Base-by-base conservation (phyloP, 257 asterid genomes). In the Misopates orontium region DNA sequence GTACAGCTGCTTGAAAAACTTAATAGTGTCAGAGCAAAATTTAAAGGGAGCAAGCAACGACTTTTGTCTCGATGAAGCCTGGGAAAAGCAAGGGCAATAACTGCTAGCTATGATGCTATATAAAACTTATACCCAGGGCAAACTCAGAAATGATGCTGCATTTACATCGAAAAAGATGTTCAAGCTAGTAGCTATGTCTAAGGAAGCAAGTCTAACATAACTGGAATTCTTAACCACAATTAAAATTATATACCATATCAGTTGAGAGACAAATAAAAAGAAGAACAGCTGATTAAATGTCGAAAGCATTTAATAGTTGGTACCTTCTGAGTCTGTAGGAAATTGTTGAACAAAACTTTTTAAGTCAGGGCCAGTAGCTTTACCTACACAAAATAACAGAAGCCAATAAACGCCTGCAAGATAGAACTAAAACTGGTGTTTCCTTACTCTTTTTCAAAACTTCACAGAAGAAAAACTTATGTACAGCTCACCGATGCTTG, bases 361-460 rank as follows among this genome's bases (percentile, higher is more conserved):
- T 69, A 92, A 75, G 80, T 89, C 93, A 74, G 97, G 97, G 49
- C 85, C 88, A 48, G 69, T 85, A 71, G 76, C 82, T 81, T 89
- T 84, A 70, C 92, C 98, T 85, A 60, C 57, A 20, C 64, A 58
- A 17, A 59, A 64, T 45, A 61, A 45, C 42, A 60, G 13, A 58
- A 67, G 52, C n/a, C 24, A 68, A 53, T 48, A 50, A 60, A 50
- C 0, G 50, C 64, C n/a, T 17, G 11, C 25, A 48, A 2, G 49
- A 73, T 42, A 56, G 3, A 65, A 67, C 36, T 39, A 62, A 1
- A 65, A 23, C 62, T 5, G 36, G 63, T 54, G 53, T 52, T 64
- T 42, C 9, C 10, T 50, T 20, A 44, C 70, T 53, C 28, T 48
- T 4, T 14, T 50, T 18, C 21, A 55, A 14, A 36, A 36, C 8